A percentile compares a stretch with the other conserved stretches of the same genome.
phyloP scores from a whole-genome alignment of 192 early-diverging fungal species.

The Neocallimastix lanati region DNA sequence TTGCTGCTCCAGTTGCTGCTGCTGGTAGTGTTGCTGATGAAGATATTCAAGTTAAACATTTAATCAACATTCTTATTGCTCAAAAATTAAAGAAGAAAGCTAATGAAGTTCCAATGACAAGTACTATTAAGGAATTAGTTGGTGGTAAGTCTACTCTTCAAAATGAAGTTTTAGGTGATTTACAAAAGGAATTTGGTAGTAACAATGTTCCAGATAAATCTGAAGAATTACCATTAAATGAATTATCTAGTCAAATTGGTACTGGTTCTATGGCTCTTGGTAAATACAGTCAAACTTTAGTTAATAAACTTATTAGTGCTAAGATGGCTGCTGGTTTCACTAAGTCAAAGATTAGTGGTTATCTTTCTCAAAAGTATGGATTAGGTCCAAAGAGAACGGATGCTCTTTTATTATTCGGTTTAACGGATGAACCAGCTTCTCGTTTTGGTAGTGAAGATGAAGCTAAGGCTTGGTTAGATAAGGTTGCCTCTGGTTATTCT shows the following conservation, averaged over 20 bases:
- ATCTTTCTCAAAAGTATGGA: slow-evolving; percentile 52
- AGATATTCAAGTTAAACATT: neutral
- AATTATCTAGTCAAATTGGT: slow-evolving; percentile 49
- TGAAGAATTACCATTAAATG: slow-evolving; percentile 72
- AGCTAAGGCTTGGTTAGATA: slow-evolving; percentile 45
- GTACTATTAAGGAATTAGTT: slow-evolving; percentile 83
- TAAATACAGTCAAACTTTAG: slow-evolving; percentile 53
- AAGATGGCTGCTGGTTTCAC: slow-evolving; percentile 90
- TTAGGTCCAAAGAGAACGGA: slow-evolving; percentile 57
- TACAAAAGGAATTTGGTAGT: slow-evolving; percentile 76
- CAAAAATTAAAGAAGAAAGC: slow-evolving; percentile 78
- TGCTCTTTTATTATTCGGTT: slow-evolving; percentile 52
- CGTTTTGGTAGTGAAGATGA: slow-evolving; percentile 56
- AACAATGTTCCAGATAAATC: slow-evolving; percentile 67
- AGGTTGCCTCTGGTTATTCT: neutral
- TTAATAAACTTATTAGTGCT: slow-evolving; percentile 59
- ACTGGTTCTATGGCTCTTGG: slow-evolving; percentile 46
- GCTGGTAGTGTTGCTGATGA: slow-evolving; percentile 4
- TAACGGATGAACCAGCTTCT: slow-evolving; percentile 61
- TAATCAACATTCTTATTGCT: slow-evolving; percentile 47
- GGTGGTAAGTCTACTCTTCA: slow-evolving; percentile 91
- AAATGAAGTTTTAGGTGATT: slow-evolving; percentile 89
- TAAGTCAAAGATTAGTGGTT: slow-evolving; percentile 52
- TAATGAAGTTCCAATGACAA: slow-evolving; percentile 47
- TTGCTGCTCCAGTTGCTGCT: slow-evolving; percentile 31